Evolutionary conservation across 129 eudicot species (phyloP).

Genomic region (Mikania micrantha): DNA sequence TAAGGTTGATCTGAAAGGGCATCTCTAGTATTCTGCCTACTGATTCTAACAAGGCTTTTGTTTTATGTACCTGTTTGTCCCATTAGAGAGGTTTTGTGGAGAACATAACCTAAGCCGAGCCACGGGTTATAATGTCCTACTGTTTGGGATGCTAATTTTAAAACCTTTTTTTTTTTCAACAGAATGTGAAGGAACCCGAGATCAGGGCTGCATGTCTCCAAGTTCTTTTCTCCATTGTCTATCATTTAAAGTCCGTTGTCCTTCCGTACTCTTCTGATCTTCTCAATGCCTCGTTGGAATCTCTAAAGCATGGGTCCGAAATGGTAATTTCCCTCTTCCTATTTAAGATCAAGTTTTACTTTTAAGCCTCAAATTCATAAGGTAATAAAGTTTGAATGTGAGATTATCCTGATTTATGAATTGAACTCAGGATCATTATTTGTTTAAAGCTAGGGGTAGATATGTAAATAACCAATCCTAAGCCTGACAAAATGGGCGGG

Average conservation of each 20-base stretch:
- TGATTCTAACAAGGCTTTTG: no score
- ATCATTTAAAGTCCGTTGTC: conserved; percentile 63
- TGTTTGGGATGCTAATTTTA: neutral
- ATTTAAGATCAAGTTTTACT: neutral
- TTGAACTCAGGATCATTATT: neutral
- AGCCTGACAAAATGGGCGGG: no score
- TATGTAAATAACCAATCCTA: no score
- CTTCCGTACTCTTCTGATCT: conserved; percentile 57
- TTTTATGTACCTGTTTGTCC: neutral
- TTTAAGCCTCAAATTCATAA: neutral
- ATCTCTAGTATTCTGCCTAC: no score
- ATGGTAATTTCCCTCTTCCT: conserved; percentile 38
- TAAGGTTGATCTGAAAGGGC: no score
- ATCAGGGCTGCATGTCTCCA: conserved; percentile 77
- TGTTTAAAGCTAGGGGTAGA: neutral
- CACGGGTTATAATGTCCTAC: neutral
- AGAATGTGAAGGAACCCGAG: conserved; percentile 49
- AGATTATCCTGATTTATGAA: neutral
- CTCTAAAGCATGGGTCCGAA: conserved; percentile 49
- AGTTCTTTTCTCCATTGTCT: conserved; percentile 76
- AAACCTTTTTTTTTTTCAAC: conserved; percentile 3
- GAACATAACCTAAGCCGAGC: neutral
- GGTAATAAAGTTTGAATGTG: neutral
- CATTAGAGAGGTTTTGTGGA: neutral
- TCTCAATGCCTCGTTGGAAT: conserved; percentile 40